phyloP scores from a whole-genome alignment of 441 rosid genomes.

The Populus hybrid region DNA sequence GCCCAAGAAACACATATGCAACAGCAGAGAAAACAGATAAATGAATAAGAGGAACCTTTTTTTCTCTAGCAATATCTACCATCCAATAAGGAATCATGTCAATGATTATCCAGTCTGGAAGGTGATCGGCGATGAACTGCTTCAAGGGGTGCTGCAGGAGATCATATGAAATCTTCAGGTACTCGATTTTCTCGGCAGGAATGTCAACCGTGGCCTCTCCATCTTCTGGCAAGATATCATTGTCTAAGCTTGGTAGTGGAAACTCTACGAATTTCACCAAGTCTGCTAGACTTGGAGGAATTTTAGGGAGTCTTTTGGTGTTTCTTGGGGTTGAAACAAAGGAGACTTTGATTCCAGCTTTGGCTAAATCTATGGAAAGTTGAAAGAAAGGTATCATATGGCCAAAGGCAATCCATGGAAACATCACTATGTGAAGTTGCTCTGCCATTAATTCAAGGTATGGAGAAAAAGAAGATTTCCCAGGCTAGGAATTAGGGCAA shows the following conservation, averaged over 20 bases:
- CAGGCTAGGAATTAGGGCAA: neutral
- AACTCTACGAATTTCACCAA: slow-evolving; percentile 6
- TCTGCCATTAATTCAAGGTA: slow-evolving; percentile 10
- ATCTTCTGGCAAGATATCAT: slow-evolving; percentile 1
- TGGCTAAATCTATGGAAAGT: slow-evolving; percentile 31
- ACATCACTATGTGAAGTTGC: slow-evolving; percentile 27
- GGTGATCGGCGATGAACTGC: neutral
- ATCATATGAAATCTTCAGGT: slow-evolving; percentile 23
- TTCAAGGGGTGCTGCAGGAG: slow-evolving; percentile 19
- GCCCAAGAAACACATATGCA: neutral
- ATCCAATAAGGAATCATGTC: slow-evolving; percentile 11
- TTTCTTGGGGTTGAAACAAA: slow-evolving; percentile 30
- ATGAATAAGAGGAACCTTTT: neutral
- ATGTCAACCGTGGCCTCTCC: slow-evolving; percentile 25
- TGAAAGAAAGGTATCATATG: slow-evolving; percentile 38
- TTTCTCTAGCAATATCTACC: neutral
- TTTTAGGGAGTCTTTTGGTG: slow-evolving; percentile 31
- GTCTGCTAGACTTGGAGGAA: slow-evolving; percentile 8
- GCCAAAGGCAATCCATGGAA: slow-evolving; percentile 37
- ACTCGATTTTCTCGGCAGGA: slow-evolving; percentile 1
- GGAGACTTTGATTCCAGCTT: slow-evolving; percentile 29
- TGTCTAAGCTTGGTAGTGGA: slow-evolving; percentile 11
- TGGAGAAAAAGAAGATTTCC: neutral
- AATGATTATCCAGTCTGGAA: slow-evolving; percentile 17
- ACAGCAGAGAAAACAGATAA: slow-evolving; percentile 10